These are phyloP conservation scores for Vaccinium darrowii DNA, from an alignment of 148 eudicot genomes.

Conservation along the genomic window DNA sequence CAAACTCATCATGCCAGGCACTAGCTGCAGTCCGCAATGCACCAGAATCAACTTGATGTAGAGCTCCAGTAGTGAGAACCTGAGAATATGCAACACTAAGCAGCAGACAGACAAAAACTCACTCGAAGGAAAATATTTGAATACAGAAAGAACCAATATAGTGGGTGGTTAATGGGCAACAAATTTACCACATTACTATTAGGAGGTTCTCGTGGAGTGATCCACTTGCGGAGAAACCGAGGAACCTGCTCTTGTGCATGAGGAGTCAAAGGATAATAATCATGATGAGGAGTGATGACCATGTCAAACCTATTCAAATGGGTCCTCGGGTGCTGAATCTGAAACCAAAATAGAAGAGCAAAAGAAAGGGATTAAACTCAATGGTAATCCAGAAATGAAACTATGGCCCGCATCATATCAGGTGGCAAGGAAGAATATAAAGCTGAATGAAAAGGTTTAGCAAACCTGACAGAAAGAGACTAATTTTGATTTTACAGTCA, in stretches of 20 bases:
- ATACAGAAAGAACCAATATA: slow-evolving; percentile 2
- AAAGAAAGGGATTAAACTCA: not conserved
- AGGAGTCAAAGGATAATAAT: slow-evolving; percentile 84
- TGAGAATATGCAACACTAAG: slow-evolving; percentile 28
- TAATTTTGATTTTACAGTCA: not conserved
- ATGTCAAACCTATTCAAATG: slow-evolving; percentile 85
- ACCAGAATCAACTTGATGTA: slow-evolving; percentile 85
- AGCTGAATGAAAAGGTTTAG: not conserved
- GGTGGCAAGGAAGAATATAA: not conserved
- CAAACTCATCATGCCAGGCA: slow-evolving; percentile 93
- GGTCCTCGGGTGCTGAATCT: slow-evolving; percentile 96
- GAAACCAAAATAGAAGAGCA: slow-evolving; percentile 32
- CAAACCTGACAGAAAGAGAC: not conserved
- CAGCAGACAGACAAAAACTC: not conserved
- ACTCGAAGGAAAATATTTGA: not conserved
- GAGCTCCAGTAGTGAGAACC: slow-evolving; percentile 93
- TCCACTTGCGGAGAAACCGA: slow-evolving; percentile 71
- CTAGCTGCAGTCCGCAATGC: slow-evolving; percentile 76
- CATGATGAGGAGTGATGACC: slow-evolving; percentile 93
- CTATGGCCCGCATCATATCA: not conserved
- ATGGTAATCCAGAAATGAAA: not conserved
- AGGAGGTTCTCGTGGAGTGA: slow-evolving; percentile 89
- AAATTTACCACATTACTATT: slow-evolving; percentile 71
- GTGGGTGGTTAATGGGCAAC: slow-evolving; percentile 7
- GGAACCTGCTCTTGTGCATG: slow-evolving; percentile 80